Percentiles rank a stretch among this genome's conserved stretches.
Evolutionary conservation across 176 grass and related monocot species (phyloP).

Genomic region (Aegilops umbellulata): DNA sequence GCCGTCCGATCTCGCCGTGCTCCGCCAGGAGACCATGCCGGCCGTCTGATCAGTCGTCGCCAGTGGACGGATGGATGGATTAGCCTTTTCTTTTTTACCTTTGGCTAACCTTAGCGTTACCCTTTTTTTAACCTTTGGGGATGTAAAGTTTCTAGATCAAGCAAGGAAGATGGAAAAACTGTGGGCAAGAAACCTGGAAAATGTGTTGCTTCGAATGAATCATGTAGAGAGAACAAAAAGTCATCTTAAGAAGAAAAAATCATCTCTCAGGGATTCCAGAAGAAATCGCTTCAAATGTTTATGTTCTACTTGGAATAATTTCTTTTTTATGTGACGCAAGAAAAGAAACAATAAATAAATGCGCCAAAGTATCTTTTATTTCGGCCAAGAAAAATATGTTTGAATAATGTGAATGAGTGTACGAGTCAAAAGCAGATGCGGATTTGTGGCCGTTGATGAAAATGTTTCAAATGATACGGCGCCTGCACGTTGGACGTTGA

Average conservation of each 20-base stretch:
- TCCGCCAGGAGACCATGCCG: conserved; percentile 51
- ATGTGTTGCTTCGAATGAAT: neutral
- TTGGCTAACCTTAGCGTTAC: conserved; percentile 50
- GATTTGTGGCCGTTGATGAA: conserved; percentile 4
- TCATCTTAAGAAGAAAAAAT: neutral
- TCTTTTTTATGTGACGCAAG: neutral
- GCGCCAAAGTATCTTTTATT: no score
- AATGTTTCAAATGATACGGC: neutral
- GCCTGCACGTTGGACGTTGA: conserved; percentile 17
- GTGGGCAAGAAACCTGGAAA: neutral
- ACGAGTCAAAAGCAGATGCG: neutral
- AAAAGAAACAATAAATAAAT: neutral
- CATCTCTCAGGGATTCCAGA: neutral
- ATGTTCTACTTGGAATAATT: neutral
- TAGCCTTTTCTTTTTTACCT: conserved; percentile 17
- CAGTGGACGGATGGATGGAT: neutral
- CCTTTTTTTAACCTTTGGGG: conserved; percentile 48
- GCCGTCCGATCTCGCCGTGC: conserved; percentile 35
- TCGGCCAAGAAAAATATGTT: neutral
- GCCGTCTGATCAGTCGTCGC: conserved; percentile 36
- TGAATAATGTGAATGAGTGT: neutral
- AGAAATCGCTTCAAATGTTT: neutral
- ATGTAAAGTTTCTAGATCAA: conserved; percentile 40
- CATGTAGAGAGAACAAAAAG: neutral
- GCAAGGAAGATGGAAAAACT: neutral